Base-by-base conservation (phyloP, 192 early-diverging fungal genomes). In the Entomortierella lignicola region DNA sequence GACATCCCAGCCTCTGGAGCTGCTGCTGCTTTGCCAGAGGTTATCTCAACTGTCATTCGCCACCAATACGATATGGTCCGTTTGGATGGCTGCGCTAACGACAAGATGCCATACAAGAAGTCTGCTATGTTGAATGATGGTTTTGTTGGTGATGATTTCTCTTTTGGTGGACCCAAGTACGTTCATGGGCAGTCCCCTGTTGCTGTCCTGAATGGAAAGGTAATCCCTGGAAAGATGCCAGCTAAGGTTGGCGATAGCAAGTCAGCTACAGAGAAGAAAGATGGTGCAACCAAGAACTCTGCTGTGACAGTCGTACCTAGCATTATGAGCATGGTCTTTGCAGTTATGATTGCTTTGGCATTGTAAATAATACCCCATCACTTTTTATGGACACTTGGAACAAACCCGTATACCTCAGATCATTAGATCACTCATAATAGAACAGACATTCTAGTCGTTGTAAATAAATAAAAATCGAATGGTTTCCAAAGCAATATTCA, bases 41-140 rank as follows among this genome's bases (percentile, higher is more conserved):
- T 83, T 31, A 69, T 86, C 52, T 52, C 65, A 8, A 43, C 81
- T 20, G 75, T 86, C 32, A 77, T 84, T 55, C 61, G 77, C 3
- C 64, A 82, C 44, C 83, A 68, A 7, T 86, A 86, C 43, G 84
- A 82, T 54, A 86, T 86, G 85, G 85, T 86, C 7, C 77, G 85
- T 27, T 50, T 86, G 58, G 85, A 86, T 52, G 85, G 85, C 8
- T 86, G 85, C 62, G 66, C 77, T n/a, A 82, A 83, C n/a, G 85
- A 86, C 44, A 84, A 71, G 26, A 30, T 27, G 0, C 85, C 85
- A 2, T 86, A 86, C 70, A 84, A 84, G 52, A 71, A 84, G 42
- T 60, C 63, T 30, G 66, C 72, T 31, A 37, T 75, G 32, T n/a
- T 37, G 25, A 73, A 80, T 23, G 66, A 73, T 13, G 82, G 81